Conservation (phyloP, 1,284 basidiomycete species). For the Trametes versicolor region DNA sequence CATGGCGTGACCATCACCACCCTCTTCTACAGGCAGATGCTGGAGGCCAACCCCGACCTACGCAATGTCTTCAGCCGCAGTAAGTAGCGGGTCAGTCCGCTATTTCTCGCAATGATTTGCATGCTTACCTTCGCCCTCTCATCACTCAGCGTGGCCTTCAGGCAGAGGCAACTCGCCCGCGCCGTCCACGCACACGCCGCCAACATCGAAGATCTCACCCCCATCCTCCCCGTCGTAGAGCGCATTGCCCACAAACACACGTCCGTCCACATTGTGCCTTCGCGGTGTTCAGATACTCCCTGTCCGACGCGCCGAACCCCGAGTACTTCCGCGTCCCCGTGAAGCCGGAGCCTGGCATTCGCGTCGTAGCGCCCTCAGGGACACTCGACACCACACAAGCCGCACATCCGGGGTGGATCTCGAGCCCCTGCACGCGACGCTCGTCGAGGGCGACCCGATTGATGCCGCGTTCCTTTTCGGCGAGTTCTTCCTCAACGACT, state of each 20-base stretch:
- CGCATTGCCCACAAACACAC: conserved; percentile 41
- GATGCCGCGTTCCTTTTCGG: conserved; percentile 40
- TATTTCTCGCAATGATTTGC: conserved; percentile 35
- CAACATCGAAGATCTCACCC: conserved; percentile 41
- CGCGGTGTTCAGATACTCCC: conserved; percentile 37
- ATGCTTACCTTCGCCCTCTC: conserved; percentile 6
- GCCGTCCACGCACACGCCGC: conserved; percentile 39
- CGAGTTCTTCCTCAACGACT: conserved; percentile 42
- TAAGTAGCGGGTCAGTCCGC: conserved; percentile 36
- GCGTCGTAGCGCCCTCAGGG: conserved; percentile 3
- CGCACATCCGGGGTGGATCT: conserved; percentile 38
- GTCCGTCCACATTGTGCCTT: conserved; percentile 38
- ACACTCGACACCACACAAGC: conserved; percentile 23
- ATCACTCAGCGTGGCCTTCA: conserved; percentile 21
- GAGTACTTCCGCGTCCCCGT: conserved; percentile 42
- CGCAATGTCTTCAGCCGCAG: conserved; percentile 39
- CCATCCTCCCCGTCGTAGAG: conserved; percentile 40
- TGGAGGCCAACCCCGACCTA: conserved; percentile 36
- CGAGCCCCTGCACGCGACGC: conserved; percentile 39
- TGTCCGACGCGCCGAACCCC: conserved; percentile 37
- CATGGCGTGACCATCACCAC: conserved; percentile 5
- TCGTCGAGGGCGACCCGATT: conserved; percentile 37
- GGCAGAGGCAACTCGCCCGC: conserved; percentile 35
- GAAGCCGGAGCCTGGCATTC: conserved; percentile 36
- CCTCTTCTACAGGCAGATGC: conserved; percentile 39